Conservation (phyloP, 179 eudicot species). For the Silene noctiflora region DNA sequence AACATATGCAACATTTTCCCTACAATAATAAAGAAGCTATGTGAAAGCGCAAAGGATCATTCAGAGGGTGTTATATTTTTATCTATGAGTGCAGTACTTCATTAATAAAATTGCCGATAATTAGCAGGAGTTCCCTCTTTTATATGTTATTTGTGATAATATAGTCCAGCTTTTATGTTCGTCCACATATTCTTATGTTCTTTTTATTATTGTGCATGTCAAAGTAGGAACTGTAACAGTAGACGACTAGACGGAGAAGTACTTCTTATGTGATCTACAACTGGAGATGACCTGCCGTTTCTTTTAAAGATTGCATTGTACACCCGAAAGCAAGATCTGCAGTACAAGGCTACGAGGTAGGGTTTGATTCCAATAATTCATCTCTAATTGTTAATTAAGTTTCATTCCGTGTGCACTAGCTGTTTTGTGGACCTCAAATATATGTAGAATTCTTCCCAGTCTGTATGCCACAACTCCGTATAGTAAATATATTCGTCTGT, state of each 20-base stretch:
- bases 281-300: neutral
- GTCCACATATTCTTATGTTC: neutral
- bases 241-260: neutral
- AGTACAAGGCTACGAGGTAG: neutral
- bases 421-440: neutral
- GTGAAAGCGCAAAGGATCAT: neutral
- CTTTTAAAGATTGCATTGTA: neutral
- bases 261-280: neutral
- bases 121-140: too few species aligned
- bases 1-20: too few species aligned
- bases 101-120: too few species aligned
- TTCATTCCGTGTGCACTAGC: neutral
- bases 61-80: neutral
- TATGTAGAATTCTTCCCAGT: neutral
- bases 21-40: neutral
- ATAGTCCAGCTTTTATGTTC: neutral
- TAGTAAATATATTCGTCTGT: neutral
- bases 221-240: neutral
- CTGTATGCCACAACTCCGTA: neutral
- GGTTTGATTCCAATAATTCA: neutral
- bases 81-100: too few species aligned
- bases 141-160: neutral
- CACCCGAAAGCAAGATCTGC: conserved; percentile 6
- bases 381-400: neutral
- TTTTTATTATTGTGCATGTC: neutral